Evolutionary conservation across 345 rosid genomes (phyloP).

Genomic region (Eutrema heterophyllum): DNA sequence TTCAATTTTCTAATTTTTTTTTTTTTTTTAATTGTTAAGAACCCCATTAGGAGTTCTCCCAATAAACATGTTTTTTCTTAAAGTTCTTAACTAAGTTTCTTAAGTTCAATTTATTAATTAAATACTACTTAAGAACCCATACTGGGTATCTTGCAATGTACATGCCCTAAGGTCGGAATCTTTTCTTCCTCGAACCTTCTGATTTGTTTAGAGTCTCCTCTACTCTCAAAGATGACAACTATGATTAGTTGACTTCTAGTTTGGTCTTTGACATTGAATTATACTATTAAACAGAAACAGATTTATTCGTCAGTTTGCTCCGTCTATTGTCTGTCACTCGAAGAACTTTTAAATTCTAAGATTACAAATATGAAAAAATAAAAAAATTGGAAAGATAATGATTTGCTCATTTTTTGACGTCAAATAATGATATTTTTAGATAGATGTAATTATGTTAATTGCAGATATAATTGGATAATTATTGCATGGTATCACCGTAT

Average conservation of each 20-base stretch:
- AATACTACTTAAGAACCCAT: too few relatives aligned
- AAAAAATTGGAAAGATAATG: not conserved
- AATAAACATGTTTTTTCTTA: too few relatives aligned
- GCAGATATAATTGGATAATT: not conserved
- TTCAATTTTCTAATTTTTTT: too few relatives aligned
- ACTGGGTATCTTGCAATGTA: too few relatives aligned
- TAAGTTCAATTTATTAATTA: too few relatives aligned
- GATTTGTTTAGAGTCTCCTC: not conserved
- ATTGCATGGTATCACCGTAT: not conserved
- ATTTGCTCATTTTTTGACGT: not conserved
- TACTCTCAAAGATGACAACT: not conserved
- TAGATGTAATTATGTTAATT: not conserved
- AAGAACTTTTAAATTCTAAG: not conserved
- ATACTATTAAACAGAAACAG: not conserved
- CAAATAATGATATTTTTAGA: not conserved
- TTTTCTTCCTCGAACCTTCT: slow-evolving; percentile 8
- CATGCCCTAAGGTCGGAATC: not conserved
- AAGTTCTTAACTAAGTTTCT: too few relatives aligned
- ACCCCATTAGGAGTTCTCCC: too few relatives aligned
- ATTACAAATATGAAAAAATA: not conserved
- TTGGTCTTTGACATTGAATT: not conserved
- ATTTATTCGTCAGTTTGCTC: not conserved
- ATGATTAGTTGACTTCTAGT: not conserved
- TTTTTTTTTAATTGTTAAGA: too few relatives aligned
- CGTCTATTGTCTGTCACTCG: not conserved